Base-by-base conservation (phyloP, 176 grass and related monocot species). In the Rhynchospora breviuscula region DNA sequence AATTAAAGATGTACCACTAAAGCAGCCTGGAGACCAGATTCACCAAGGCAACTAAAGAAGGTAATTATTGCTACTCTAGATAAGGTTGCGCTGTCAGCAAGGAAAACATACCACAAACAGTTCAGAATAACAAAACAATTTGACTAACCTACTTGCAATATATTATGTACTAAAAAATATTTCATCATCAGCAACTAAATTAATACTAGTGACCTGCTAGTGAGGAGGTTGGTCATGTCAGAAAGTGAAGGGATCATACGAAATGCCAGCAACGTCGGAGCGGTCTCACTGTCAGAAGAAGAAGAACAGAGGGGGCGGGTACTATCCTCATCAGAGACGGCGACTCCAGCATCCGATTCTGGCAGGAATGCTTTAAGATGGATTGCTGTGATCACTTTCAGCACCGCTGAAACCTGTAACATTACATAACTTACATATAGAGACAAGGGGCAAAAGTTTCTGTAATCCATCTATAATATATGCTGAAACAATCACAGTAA, bases 1-100 rank as follows among this genome's bases (percentile, higher is more conserved):
- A 76, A 74, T 43, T 66, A 46, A 61, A 69, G 46, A 33, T 0
- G 14, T 88, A 98, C 96, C 91, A 98, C 48, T 69, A 98, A 26
- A 88, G 92, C 89, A 83, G 86, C 85, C 23, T 93, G 84, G 78
- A 93, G 88, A 7, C 96, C 96, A 75, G 88, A 85, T 77, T 98
- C 96, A 68, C 91, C 93, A 18, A 98, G 88, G 82, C 93, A 88
- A 85, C 85, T 80, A 73, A 98, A 98, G 84, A 98, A 93, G 58
- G 75, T 90, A 31, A 98, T 31, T 47, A 76, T 71, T 52, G 96
- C 93, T 25, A 91, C 87, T 62, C 88, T 83, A 40, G 96, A 91
- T 65, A 98, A 59, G 33, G 84, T 86, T 61, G 75, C 59, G 78
- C 96, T 95, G 83, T 88, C 70, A 0, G 11, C 6, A 69, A 18